phyloP scores from a whole-genome alignment of 2,329 filamentous ascomycete species.

The Cladophialophora bantiana region DNA sequence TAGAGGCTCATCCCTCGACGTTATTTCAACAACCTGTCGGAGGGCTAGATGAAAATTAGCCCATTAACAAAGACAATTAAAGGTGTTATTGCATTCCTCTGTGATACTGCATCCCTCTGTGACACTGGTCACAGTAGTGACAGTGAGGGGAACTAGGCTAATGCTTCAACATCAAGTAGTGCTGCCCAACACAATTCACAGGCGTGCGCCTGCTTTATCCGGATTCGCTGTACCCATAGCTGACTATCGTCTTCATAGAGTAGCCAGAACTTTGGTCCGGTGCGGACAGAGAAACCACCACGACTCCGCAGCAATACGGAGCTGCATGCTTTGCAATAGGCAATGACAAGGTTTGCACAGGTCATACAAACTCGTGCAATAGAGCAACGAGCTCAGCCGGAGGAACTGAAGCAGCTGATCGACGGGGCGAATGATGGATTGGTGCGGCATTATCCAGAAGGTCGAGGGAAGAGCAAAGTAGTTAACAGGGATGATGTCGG shows the following conservation, averaged over 20 bases:
- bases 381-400: slow-evolving; percentile 1
- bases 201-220: neutral
- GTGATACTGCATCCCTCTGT: too few relatives aligned
- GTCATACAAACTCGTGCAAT: slow-evolving; percentile 1
- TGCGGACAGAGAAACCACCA: neutral
- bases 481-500: neutral
- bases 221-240: neutral
- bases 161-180: neutral
- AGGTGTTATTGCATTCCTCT: slow-evolving; percentile 5
- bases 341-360: slow-evolving; percentile 1
- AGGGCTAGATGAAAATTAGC: neutral
- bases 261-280: neutral
- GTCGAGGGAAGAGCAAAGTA: neutral
- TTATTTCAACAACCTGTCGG: neutral
- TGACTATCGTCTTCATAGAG: neutral
- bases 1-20: neutral
- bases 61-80: neutral
- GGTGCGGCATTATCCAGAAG: slow-evolving; percentile 9
- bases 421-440: slow-evolving; percentile 5
- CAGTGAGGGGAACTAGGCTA: neutral
- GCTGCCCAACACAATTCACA: neutral
- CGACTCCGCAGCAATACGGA: neutral
- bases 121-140: neutral
- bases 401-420: slow-evolving; percentile 11
- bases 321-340: slow-evolving; percentile 1